These are phyloP conservation scores for Moniliophthora roreri DNA, from an alignment of 1,284 basidiomycete genomes.

Conservation along the genomic window DNA sequence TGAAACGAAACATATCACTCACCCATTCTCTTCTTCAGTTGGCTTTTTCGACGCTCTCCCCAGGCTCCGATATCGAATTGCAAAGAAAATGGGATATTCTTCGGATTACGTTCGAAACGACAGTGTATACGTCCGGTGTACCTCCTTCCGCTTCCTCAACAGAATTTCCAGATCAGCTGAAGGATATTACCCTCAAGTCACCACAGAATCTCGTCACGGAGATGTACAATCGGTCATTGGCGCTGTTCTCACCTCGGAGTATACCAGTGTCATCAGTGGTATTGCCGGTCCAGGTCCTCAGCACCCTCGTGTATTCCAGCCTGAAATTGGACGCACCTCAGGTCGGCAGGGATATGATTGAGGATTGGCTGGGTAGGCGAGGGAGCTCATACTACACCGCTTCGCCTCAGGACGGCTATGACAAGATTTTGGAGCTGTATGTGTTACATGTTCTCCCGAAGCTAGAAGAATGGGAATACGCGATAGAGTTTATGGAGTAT, in stretches of 20 bases:
- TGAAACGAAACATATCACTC: conserved; percentile 64
- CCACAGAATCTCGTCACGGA: conserved; percentile 56
- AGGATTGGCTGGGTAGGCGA: conserved; percentile 70
- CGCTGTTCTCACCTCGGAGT: conserved; percentile 59
- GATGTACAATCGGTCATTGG: conserved; percentile 62
- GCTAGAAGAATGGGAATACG: conserved; percentile 76
- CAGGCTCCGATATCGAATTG: conserved; percentile 50
- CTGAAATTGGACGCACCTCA: conserved; percentile 63
- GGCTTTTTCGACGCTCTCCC: conserved; percentile 57
- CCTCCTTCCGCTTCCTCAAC: too few relatives aligned
- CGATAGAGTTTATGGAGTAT: conserved; percentile 68
- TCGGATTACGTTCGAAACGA: conserved; percentile 76
- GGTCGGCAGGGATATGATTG: conserved; percentile 62
- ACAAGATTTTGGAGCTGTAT: conserved; percentile 73
- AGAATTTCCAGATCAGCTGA: conserved; percentile 49
- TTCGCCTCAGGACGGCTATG: conserved; percentile 48
- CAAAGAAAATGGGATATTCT: conserved; percentile 83
- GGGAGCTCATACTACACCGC: conserved; percentile 26
- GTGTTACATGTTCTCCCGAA: conserved; percentile 69
- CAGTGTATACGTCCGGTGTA: conserved; percentile 59
- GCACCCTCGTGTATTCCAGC: conserved; percentile 67
- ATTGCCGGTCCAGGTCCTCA: conserved; percentile 66
- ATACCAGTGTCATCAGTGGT: conserved; percentile 46
- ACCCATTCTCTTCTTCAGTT: conserved; percentile 64
- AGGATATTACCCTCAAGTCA: conserved; percentile 52